These are phyloP conservation scores for Crithidia bombi DNA, from an alignment of 208 protist genomes.

Conservation along the genomic window DNA sequence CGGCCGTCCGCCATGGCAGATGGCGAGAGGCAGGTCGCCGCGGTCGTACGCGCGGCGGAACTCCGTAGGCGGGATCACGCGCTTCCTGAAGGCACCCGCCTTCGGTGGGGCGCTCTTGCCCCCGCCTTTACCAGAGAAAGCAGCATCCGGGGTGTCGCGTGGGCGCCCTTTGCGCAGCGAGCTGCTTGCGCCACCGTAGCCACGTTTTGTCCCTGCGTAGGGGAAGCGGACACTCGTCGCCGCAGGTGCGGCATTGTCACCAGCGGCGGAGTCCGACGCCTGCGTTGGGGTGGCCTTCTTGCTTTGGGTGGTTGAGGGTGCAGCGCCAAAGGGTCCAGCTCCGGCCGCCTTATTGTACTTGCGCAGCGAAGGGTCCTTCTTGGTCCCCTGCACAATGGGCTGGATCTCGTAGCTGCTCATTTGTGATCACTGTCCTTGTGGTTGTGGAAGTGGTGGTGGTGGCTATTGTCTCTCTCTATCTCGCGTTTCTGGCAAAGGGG, in stretches of 20 bases:
- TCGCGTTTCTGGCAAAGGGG: no score
- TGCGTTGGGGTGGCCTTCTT: constrained; percentile 44
- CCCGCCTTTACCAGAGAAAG: constrained; percentile 80
- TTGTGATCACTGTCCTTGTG: no score
- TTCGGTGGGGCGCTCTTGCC: constrained; percentile 83
- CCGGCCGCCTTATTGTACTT: constrained; percentile 87
- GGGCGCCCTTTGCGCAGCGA: constrained; percentile 87
- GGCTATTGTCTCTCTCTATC: no score
- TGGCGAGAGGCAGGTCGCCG: constrained; percentile 97
- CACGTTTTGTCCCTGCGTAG: constrained; percentile 69
- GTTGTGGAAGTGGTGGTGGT: not conserved
- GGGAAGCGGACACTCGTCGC: constrained; percentile 62
- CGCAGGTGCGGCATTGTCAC: constrained; percentile 15
- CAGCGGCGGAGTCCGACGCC: constrained; percentile 7
- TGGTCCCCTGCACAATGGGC: constrained; percentile 87
- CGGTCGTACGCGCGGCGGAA: constrained; percentile 98
- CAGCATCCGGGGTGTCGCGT: constrained; percentile 57
- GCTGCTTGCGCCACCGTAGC: constrained; percentile 89
- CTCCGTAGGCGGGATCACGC: constrained; percentile 92
- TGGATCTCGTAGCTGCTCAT: constrained; percentile 91
- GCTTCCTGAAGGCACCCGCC: constrained; percentile 87
- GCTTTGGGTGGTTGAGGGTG: constrained; percentile 51
- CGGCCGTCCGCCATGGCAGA: constrained; percentile 91
- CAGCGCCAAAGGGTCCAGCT: constrained; percentile 86
- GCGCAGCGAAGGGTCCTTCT: constrained; percentile 71